Percentiles rank a stretch among this genome's conserved stretches.
phyloP scores from a whole-genome alignment of 116 monocot species.

The Cymodocea nodosa region DNA sequence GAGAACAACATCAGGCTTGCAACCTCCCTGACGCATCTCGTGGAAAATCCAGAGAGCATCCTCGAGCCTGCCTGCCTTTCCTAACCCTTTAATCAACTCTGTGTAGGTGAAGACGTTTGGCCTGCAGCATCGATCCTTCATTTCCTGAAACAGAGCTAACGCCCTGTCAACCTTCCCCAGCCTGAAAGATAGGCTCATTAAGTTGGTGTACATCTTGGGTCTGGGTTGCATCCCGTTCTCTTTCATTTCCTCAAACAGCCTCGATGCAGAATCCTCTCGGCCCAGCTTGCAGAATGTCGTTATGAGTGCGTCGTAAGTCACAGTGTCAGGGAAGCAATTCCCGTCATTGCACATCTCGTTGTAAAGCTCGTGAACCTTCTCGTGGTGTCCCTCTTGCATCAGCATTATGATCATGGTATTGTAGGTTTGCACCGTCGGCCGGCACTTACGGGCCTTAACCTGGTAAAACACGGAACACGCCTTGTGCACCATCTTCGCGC shows the following conservation, averaged over 20 bases:
- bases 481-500: constrained; percentile 81
- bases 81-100: constrained; percentile 86
- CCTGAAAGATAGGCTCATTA: constrained; percentile 59
- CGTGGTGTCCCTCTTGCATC: constrained; percentile 75
- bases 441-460: constrained; percentile 64
- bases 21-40: constrained; percentile 59
- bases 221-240: constrained; percentile 76
- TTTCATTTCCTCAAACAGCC: constrained; percentile 92
- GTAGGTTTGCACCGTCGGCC: constrained; percentile 51
- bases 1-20: constrained; percentile 69
- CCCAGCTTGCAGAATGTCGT: constrained; percentile 57
- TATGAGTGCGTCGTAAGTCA: constrained; percentile 70
- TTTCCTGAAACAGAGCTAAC: constrained; percentile 54
- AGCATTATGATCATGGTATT: constrained; percentile 79
- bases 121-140: constrained; percentile 39
- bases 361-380: constrained; percentile 93
- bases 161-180: constrained; percentile 43
- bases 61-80: constrained; percentile 63
- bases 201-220: constrained; percentile 76
- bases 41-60: constrained; percentile 55
- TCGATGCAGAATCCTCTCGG: constrained; percentile 44
- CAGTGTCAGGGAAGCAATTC: constrained; percentile 69
- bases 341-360: constrained; percentile 91
- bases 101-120: constrained; percentile 97
- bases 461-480: constrained; percentile 81